Evolutionary conservation across 169 alveolate species (phyloP).

Genomic region (Cryptosporidium tyzzeri): DNA sequence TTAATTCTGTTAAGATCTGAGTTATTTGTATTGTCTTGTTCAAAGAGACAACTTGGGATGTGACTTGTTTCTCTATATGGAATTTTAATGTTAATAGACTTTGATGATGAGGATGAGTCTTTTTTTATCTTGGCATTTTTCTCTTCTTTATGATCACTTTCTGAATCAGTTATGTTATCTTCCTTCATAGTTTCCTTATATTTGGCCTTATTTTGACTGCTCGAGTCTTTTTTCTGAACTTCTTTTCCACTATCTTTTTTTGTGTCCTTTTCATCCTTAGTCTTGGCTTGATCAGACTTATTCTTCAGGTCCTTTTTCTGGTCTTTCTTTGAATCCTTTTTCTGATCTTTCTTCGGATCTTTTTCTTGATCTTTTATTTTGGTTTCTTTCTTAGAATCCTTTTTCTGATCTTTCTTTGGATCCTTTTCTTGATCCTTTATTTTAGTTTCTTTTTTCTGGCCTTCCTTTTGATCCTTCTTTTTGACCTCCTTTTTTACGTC

Average conservation of each 20-base stretch:
- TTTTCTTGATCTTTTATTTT: background rate
- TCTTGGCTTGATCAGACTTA: background rate
- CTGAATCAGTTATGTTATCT: background rate
- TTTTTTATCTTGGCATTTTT: background rate
- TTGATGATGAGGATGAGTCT: background rate
- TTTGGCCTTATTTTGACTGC: background rate
- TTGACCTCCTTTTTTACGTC: background rate
- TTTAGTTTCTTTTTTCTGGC: background rate
- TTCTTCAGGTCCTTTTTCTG: background rate
- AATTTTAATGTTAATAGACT: background rate
- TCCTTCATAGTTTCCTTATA: background rate
- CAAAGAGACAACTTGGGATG: constrained; percentile 53
- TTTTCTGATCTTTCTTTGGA: background rate
- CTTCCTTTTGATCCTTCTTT: background rate
- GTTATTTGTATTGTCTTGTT: background rate
- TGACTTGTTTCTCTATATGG: constrained; percentile 44
- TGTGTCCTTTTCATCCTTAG: background rate
- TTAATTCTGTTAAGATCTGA: background rate
- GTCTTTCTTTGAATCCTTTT: constrained; percentile 4
- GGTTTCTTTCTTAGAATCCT: background rate
- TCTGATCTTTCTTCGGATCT: background rate
- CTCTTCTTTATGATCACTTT: background rate
- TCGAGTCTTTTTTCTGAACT: background rate
- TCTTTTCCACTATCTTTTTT: background rate
- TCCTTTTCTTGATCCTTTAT: background rate